Evolutionary conservation across 2,329 filamentous ascomycete genomes (phyloP).

Genomic region (Aureobasidium lini): DNA sequence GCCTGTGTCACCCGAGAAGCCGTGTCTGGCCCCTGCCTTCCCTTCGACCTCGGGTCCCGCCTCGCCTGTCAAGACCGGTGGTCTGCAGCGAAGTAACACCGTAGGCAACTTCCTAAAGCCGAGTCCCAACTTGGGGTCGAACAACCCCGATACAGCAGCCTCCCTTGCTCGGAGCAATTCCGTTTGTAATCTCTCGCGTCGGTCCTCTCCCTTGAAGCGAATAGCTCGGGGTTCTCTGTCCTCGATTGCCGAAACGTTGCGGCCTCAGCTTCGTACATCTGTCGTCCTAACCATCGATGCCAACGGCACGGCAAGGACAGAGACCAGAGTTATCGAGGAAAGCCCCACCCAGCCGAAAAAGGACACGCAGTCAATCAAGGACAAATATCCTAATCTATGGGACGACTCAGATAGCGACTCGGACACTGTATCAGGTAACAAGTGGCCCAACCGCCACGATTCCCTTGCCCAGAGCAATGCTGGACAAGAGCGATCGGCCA

Average conservation of each 20-base stretch:
- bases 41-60: neutral
- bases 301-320: slow-evolving; percentile 39
- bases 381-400: slow-evolving; percentile 40
- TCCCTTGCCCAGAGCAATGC: slow-evolving; percentile 25
- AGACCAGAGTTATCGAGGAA: slow-evolving; percentile 33
- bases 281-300: slow-evolving; percentile 40
- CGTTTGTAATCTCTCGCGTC: slow-evolving; percentile 32
- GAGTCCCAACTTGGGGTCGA: slow-evolving; percentile 15
- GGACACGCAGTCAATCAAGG: slow-evolving; percentile 31
- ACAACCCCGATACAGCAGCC: slow-evolving; percentile 25
- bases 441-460: slow-evolving; percentile 22
- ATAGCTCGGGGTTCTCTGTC: slow-evolving; percentile 29
- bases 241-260: slow-evolving; percentile 39
- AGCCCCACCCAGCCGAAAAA: slow-evolving; percentile 29
- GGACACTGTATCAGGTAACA: slow-evolving; percentile 22
- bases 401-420: slow-evolving; percentile 33
- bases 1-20: neutral
- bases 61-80: neutral
- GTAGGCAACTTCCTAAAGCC: slow-evolving; percentile 27
- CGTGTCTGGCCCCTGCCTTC: slow-evolving; percentile 2
- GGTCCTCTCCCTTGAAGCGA: slow-evolving; percentile 41
- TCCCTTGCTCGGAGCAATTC: slow-evolving; percentile 22
- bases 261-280: slow-evolving; percentile 32
- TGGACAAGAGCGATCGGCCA: slow-evolving; percentile 23
- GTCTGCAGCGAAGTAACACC: slow-evolving; percentile 40